Percentiles rank a stretch among this genome's conserved stretches.
These are phyloP conservation scores for Stellera chamaejasme DNA, from an alignment of 345 rosid species.

Conservation along the genomic window DNA sequence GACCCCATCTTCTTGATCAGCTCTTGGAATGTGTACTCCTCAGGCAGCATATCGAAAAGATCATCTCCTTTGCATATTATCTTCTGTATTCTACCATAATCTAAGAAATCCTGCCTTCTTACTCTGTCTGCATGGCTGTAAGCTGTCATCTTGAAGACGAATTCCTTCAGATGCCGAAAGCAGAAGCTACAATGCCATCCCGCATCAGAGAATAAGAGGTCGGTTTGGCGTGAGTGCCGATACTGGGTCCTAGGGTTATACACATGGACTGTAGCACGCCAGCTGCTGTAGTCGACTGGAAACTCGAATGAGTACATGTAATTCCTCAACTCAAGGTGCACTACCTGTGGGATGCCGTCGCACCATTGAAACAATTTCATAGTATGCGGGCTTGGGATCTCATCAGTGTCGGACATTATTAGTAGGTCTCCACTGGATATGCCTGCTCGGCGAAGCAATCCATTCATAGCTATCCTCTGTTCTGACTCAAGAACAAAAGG, in stretches of 20 bases:
- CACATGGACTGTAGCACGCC: constrained; percentile 65
- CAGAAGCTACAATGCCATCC: constrained; percentile 99
- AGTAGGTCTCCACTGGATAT: constrained; percentile 58
- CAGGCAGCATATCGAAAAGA: constrained; percentile 87
- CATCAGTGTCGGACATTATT: constrained; percentile 77
- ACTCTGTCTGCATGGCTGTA: constrained; percentile 95
- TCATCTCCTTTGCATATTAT: constrained; percentile 64
- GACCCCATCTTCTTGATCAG: constrained; percentile 84
- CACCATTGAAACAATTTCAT: constrained; percentile 77
- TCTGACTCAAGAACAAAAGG: constrained; percentile 61
- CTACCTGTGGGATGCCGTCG: constrained; percentile 51
- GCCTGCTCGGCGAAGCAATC: constrained; percentile 51
- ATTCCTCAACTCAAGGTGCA: constrained; percentile 71
- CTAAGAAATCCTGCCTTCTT: constrained; percentile 33
- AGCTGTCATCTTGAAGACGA: constrained; percentile 85
- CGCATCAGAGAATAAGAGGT: constrained; percentile 66
- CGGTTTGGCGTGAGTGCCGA: constrained; percentile 64
- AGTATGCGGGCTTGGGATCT: constrained; percentile 86
- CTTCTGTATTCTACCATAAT: constrained; percentile 51
- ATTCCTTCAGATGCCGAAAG: constrained; percentile 49
- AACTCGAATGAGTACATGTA: constrained; percentile 90
- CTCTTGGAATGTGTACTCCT: constrained; percentile 67
- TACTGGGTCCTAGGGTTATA: constrained; percentile 44
- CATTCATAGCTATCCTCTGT: constrained; percentile 63
- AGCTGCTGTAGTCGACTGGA: constrained; percentile 82